Base-by-base conservation (phyloP, 1,139 yeast species). In the Yamadazyma spencermartinsiae region DNA sequence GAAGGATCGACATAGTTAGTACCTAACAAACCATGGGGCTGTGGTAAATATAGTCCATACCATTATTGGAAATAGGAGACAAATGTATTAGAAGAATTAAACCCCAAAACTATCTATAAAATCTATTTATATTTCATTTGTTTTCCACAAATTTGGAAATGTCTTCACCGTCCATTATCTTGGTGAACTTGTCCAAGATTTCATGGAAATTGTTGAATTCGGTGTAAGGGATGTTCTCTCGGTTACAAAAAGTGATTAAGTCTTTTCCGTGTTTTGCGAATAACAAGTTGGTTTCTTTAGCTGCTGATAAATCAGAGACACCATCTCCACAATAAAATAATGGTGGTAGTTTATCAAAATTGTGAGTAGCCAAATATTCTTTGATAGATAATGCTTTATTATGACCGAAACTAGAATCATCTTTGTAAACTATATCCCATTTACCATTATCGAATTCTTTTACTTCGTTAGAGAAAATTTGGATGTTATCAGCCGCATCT, bases 281-380 rank as follows among this genome's bases (percentile, higher is more conserved):
- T 51, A 92, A 69, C 52, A 90, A 71, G 61, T 94, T 90, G 36
- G 98, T 89, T 61, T 92, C 97, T 57, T 85, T 82, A 23, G 98
- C 98, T 18, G 98, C 98, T 44, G 89, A 80, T 50, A 92, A 72
- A 61, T 92, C 99, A 39, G 95, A 83, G 20, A 92, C 97, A 44
- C 99, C 99, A 59, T 92, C 98, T 41, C 98, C 98, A 57, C 95
- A 86, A 70, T 92, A 92, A 60, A 90, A 86, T 52, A 89, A 72
- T 33, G 72, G 68, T 9, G 92, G 89, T 12, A 43, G 32, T 9
- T 36, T 44, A 15, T 39, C 45, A 66, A 64, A 56, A 54, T 67
- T 51, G 71, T 75, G 59, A 60, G 67, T 46, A 45, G 58, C 51
- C 61, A 72, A 76, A 56, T 79, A 86, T 31, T 87, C 86, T 43